Evolutionary conservation across 1,284 basidiomycete genomes (phyloP).

Genomic region (Puccinia polysora): DNA sequence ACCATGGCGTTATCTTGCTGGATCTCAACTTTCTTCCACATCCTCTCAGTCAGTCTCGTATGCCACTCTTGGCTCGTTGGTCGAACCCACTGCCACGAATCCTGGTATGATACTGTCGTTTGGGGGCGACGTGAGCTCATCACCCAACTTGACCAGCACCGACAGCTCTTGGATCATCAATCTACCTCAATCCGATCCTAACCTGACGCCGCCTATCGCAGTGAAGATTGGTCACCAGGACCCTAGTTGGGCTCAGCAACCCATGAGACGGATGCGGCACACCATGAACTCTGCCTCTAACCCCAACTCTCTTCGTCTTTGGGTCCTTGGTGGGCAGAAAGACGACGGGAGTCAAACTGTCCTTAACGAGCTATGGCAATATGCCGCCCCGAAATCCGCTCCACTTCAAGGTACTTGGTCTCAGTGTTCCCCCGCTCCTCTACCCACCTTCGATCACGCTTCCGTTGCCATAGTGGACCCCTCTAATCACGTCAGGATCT

Average conservation of each 20-base stretch:
- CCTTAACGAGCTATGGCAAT: slow-evolving; percentile 37
- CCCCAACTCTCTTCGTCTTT: slow-evolving; percentile 18
- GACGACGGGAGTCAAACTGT: slow-evolving; percentile 29
- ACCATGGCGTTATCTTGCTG: slow-evolving; percentile 36
- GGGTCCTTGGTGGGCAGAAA: slow-evolving; percentile 32
- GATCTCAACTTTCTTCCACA: slow-evolving; percentile 11
- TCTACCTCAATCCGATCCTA: slow-evolving; percentile 10
- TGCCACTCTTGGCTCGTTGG: slow-evolving; percentile 13
- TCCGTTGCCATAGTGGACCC: slow-evolving; percentile 27
- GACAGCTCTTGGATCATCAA: slow-evolving; percentile 37
- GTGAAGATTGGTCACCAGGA: slow-evolving; percentile 16
- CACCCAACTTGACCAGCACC: slow-evolving; percentile 27
- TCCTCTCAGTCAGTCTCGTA: slow-evolving; percentile 23
- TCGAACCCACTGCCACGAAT: slow-evolving; percentile 8
- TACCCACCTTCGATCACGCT: slow-evolving; percentile 24
- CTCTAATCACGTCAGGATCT: slow-evolving; percentile 15
- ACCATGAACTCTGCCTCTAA: slow-evolving; percentile 19
- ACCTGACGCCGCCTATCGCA: background rate
- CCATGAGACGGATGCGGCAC: slow-evolving; percentile 32
- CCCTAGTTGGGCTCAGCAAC: slow-evolving; percentile 19
- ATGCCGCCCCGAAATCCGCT: slow-evolving; percentile 5
- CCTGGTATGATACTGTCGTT: slow-evolving; percentile 23
- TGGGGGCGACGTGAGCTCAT: slow-evolving; percentile 16
- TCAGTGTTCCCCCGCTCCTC: slow-evolving; percentile 12
- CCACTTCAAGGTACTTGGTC: slow-evolving; percentile 27